phyloP scores from a whole-genome alignment of 768 basidiomycete species.

The Lactifluus subvellereus region DNA sequence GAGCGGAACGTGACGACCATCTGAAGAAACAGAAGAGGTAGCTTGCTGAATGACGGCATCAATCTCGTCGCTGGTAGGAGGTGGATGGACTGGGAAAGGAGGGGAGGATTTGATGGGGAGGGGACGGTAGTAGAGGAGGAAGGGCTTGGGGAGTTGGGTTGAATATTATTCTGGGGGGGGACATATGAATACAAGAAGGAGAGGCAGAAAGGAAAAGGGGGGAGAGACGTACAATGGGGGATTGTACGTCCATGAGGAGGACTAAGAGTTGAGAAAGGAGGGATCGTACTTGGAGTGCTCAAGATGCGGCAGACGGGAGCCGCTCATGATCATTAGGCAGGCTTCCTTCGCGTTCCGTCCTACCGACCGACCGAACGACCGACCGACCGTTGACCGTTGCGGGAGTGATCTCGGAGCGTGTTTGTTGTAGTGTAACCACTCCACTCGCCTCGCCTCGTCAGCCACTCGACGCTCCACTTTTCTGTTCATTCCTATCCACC shows the following conservation, averaged over 20 bases:
- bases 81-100: constrained; percentile 23
- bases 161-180: constrained; percentile 2
- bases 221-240: constrained; percentile 11
- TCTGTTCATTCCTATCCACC: constrained; percentile 3
- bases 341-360: neutral
- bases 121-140: constrained; percentile 5
- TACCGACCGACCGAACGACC: constrained; percentile 10
- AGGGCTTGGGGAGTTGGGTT: constrained; percentile 10
- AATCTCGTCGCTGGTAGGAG: constrained; percentile 75
- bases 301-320: constrained; percentile 18
- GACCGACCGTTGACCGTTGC: constrained; percentile 7
- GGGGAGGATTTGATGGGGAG: constrained; percentile 7
- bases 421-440: constrained; percentile 12
- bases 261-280: constrained; percentile 6
- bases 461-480: constrained; percentile 15
- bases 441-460: constrained; percentile 10
- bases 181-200: constrained; percentile 1
- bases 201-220: neutral
- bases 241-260: constrained; percentile 18
- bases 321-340: constrained; percentile 11
- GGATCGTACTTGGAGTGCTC: neutral
- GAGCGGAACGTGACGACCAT: constrained; percentile 42
- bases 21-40: constrained; percentile 57
- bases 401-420: constrained; percentile 7
- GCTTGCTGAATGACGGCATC: constrained; percentile 90